Conservation (phyloP, 2,329 filamentous ascomycete species). For the Aspergillus sp. region DNA sequence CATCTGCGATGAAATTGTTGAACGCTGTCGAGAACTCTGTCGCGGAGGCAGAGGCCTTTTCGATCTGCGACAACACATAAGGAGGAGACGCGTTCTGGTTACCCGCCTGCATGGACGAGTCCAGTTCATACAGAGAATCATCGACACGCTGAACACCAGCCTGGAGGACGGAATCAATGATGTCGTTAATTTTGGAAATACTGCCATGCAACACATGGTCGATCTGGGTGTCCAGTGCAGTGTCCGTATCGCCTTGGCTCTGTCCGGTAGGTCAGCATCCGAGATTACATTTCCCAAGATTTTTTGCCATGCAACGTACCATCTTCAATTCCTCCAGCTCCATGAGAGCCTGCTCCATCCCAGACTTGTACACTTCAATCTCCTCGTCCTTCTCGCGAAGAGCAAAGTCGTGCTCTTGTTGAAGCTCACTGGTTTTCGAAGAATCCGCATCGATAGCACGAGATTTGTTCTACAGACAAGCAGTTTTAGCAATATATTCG, state of each 20-base stretch:
- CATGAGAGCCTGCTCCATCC: constrained; percentile 91
- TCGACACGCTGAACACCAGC: constrained; percentile 89
- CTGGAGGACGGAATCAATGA: constrained; percentile 93
- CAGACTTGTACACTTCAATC: constrained; percentile 93
- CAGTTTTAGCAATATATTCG: constrained; percentile 6
- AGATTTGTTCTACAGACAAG: constrained; percentile 61
- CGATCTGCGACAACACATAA: constrained; percentile 91
- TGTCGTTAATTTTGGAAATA: constrained; percentile 88
- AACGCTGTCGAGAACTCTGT: constrained; percentile 98
- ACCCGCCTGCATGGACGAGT: constrained; percentile 95
- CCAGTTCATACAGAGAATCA: constrained; percentile 91
- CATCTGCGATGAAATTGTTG: constrained; percentile 97
- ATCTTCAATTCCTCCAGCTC: constrained; percentile 78
- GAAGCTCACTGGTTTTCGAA: constrained; percentile 67
- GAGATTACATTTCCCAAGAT: background rate
- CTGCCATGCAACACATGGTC: constrained; percentile 81
- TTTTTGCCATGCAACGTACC: constrained; percentile 29
- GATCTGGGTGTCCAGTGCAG: constrained; percentile 79
- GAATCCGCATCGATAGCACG: constrained; percentile 77
- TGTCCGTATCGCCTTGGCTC: constrained; percentile 66
- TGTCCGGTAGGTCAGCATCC: constrained; percentile 17
- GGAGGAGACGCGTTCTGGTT: constrained; percentile 95
- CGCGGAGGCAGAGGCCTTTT: constrained; percentile 87
- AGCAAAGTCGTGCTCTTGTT: constrained; percentile 74
- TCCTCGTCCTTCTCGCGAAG: constrained; percentile 95